Evolutionary conservation across 2,329 filamentous ascomycete species (phyloP).

Genomic region (Phaeosphaeria sp.): DNA sequence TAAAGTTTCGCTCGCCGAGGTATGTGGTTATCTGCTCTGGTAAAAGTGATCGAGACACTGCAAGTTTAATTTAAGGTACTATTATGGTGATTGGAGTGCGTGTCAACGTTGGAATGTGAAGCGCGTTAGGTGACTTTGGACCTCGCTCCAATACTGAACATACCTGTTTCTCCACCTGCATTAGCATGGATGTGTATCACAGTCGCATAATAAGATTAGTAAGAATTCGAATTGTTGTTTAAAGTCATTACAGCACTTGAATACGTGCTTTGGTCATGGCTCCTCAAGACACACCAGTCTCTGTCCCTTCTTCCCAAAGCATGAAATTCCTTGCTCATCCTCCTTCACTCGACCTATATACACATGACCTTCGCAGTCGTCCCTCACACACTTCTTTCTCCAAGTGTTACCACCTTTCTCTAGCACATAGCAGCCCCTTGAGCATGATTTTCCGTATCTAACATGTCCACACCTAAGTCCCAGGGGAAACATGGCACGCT

Average conservation of each 20-base stretch:
- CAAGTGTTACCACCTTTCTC: slow-evolving; percentile 29
- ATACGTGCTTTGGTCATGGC: neutral
- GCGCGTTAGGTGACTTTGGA: no score
- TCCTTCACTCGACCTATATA: slow-evolving; percentile 23
- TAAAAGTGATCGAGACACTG: no score
- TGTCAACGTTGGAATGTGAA: no score
- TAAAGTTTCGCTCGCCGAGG: no score
- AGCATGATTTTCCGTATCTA: slow-evolving; percentile 11
- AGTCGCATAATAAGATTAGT: no score
- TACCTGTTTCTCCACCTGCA: no score
- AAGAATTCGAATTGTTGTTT: neutral
- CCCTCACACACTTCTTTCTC: slow-evolving; percentile 22
- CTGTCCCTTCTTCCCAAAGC: slow-evolving; percentile 39
- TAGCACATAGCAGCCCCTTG: slow-evolving; percentile 34
- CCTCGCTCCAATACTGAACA: no score
- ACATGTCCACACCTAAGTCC: slow-evolving; percentile 35
- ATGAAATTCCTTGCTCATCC: slow-evolving; percentile 17
- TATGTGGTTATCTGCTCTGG: no score
- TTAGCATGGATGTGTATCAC: no score
- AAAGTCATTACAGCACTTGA: neutral
- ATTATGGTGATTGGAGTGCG: no score
- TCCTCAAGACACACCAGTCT: slow-evolving; percentile 30
- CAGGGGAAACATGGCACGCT: slow-evolving; percentile 17
- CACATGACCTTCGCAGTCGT: slow-evolving; percentile 37
- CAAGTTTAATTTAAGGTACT: no score